Evolutionary conservation across 345 rosid species (phyloP).

Genomic region (Isatis tinctoria): DNA sequence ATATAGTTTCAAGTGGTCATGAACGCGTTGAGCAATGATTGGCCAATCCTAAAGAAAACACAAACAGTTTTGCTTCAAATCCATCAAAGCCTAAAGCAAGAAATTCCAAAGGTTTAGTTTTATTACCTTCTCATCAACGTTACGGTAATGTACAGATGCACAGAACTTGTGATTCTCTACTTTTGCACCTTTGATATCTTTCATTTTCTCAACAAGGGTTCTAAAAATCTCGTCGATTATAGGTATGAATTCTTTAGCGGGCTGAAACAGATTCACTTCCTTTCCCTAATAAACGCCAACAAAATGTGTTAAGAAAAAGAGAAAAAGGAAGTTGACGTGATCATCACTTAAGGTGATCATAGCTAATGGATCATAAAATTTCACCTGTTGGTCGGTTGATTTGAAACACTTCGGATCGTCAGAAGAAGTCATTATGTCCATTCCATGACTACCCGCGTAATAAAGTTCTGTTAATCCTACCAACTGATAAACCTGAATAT

Average conservation of each 20-base stretch:
- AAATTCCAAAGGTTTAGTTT: not conserved
- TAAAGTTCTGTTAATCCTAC: slow-evolving; percentile 88
- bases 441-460: slow-evolving; percentile 99
- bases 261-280: slow-evolving; percentile 82
- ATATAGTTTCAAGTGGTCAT: slow-evolving; percentile 70
- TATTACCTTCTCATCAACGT: slow-evolving; percentile 84
- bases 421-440: slow-evolving; percentile 83
- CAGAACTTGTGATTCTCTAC: slow-evolving; percentile 97
- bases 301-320: not conserved
- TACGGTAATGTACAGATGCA: slow-evolving; percentile 89
- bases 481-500: slow-evolving; percentile 65
- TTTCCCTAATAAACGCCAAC: slow-evolving; percentile 45
- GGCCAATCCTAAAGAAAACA: slow-evolving; percentile 63
- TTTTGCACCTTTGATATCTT: slow-evolving; percentile 66
- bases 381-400: slow-evolving; percentile 68
- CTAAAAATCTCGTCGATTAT: slow-evolving; percentile 84
- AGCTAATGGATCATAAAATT: not conserved
- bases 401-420: slow-evolving; percentile 39
- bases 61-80: not conserved
- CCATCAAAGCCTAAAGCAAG: not conserved
- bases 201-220: slow-evolving; percentile 75
- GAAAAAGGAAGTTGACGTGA: not conserved
- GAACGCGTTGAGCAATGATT: slow-evolving; percentile 72
- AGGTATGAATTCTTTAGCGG: slow-evolving; percentile 81
- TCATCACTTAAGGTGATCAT: not conserved